Conservation (phyloP, 768 basidiomycete species). For the Leccinum subtestaceum region DNA sequence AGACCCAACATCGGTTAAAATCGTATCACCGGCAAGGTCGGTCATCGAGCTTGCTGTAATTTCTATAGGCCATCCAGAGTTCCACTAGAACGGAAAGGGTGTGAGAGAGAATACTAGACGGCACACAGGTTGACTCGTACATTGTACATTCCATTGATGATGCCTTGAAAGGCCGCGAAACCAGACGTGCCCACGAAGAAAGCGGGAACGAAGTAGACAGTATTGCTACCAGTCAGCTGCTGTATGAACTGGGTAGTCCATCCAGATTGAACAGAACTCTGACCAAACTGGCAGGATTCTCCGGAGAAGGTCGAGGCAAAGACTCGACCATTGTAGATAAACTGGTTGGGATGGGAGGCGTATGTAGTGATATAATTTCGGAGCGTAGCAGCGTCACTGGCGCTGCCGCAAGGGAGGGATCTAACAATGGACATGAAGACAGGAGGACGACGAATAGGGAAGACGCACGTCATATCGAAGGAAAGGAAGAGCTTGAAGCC, state of each 20-base stretch:
- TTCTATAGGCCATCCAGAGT: conserved; percentile 74
- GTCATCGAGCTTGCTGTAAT: conserved; percentile 35
- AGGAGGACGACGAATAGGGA: neutral
- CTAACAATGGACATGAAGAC: conserved; percentile 29
- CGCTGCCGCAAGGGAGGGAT: conserved; percentile 50
- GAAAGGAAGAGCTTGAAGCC: conserved; percentile 75
- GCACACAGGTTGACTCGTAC: conserved; percentile 35
- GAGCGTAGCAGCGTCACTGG: conserved; percentile 47
- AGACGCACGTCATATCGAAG: conserved; percentile 70
- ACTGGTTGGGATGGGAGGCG: conserved; percentile 56
- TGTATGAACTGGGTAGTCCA: conserved; percentile 57
- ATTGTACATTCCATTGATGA: conserved; percentile 60
- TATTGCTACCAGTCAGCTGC: conserved; percentile 41
- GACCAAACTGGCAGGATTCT: conserved; percentile 66
- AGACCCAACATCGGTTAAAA: conserved; percentile 40
- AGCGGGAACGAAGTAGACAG: conserved; percentile 64
- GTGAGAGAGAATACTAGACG: conserved; percentile 14
- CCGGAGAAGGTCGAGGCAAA: conserved; percentile 74
- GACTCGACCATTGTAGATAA: conserved; percentile 44
- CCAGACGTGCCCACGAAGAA: conserved; percentile 60
- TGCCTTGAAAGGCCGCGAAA: conserved; percentile 43
- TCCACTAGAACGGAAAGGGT: conserved; percentile 52
- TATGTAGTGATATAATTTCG: conserved; percentile 55
- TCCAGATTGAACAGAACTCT: conserved; percentile 45
- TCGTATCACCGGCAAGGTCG: conserved; percentile 9